A percentile compares a stretch with the other conserved stretches of the same genome.
Conservation (phyloP, 2,329 filamentous ascomycete genomes). For the Penicillium sp. region DNA sequence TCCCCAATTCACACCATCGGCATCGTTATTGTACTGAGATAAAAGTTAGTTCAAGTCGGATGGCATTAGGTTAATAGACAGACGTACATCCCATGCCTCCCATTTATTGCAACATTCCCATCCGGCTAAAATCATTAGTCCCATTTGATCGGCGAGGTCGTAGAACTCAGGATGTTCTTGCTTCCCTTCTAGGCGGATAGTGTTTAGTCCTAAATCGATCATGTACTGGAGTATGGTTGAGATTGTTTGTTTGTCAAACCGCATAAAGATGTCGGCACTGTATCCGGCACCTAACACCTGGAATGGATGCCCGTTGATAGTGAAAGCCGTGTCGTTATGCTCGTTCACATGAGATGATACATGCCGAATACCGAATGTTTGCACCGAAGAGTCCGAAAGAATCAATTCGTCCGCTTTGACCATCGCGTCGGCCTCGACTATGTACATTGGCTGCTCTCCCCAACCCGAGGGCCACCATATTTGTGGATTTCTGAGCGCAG, state of each 20-base stretch:
- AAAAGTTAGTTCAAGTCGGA: not conserved
- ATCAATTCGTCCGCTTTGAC: constrained; percentile 10
- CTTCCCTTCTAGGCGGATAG: constrained; percentile 64
- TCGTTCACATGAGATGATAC: constrained; percentile 54
- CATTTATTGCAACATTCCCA: constrained; percentile 71
- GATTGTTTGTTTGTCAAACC: constrained; percentile 54
- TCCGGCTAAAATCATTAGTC: constrained; percentile 62
- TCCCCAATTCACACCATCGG: constrained; percentile 48
- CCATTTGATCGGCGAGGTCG: constrained; percentile 58
- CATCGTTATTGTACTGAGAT: constrained; percentile 57
- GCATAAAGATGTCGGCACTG: constrained; percentile 61
- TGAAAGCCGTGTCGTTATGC: constrained; percentile 57
- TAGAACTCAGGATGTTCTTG: constrained; percentile 64
- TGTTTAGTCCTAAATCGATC: constrained; percentile 64
- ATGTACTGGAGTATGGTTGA: constrained; percentile 53
- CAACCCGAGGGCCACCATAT: constrained; percentile 65
- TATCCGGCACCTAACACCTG: constrained; percentile 64
- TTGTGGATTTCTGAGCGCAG: constrained; percentile 44
- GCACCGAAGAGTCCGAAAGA: constrained; percentile 19
- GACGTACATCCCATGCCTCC: constrained; percentile 56
- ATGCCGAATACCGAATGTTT: constrained; percentile 56
- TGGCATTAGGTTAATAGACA: too few species aligned
- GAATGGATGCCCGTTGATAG: constrained; percentile 58
- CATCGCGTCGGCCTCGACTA: constrained; percentile 29
- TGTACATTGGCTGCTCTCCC: constrained; percentile 59